Conservation (phyloP, 805 yeast species). For the Saccharomycopsis selenospora region DNA sequence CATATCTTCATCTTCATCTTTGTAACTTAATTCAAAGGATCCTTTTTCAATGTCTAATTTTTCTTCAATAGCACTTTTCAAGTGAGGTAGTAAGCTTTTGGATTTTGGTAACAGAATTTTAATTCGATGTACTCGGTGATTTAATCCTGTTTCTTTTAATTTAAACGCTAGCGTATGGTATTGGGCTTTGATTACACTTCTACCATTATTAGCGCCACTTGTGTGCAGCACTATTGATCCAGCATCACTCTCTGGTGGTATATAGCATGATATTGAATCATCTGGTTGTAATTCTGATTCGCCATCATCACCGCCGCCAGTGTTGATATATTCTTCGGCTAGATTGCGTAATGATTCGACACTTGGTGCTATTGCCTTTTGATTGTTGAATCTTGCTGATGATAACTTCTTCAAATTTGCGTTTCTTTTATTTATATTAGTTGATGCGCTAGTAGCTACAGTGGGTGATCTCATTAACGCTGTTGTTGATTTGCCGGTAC, state of each 20-base stretch:
- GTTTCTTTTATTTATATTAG: slow-evolving; percentile 15
- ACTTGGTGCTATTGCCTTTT: neutral
- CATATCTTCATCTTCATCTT: slow-evolving; percentile 34
- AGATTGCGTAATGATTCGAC: neutral
- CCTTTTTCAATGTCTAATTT: slow-evolving; percentile 22
- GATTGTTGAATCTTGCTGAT: neutral
- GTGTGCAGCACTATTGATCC: slow-evolving; percentile 14
- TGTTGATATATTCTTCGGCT: neutral
- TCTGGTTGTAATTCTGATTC: slow-evolving; percentile 18
- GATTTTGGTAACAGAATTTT: slow-evolving; percentile 22
- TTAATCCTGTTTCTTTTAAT: slow-evolving; percentile 22
- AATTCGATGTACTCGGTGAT: slow-evolving; percentile 25
- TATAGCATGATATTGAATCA: slow-evolving; percentile 19
- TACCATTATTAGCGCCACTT: slow-evolving; percentile 11
- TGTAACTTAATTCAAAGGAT: slow-evolving; percentile 30
- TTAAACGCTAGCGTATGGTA: slow-evolving; percentile 16
- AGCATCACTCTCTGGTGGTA: slow-evolving; percentile 18
- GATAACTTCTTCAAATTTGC: slow-evolving; percentile 10
- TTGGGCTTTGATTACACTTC: slow-evolving; percentile 17
- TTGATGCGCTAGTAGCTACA: slow-evolving; percentile 7
- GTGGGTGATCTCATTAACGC: slow-evolving; percentile 12
- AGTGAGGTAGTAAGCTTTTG: slow-evolving; percentile 21
- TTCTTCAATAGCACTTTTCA: slow-evolving; percentile 24
- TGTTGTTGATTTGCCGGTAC: neutral
- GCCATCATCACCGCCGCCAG: neutral